Base-by-base conservation (phyloP, 2,329 filamentous ascomycete genomes). In the Hypocreales sp. region DNA sequence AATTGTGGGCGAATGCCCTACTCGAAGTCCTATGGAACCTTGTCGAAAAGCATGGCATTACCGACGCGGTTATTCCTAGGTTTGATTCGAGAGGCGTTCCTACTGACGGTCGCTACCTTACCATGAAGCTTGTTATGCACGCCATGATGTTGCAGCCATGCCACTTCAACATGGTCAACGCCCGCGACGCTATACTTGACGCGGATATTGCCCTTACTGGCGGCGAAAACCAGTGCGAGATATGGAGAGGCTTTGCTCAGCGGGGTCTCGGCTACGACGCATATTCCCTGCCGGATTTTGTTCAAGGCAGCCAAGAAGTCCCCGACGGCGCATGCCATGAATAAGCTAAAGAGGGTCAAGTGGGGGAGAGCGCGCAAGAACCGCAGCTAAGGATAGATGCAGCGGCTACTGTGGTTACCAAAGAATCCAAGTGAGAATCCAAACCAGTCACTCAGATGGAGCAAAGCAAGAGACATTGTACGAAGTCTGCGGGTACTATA, bases 21-120 rank as follows among this genome's bases (percentile, higher is more conserved):
- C 69, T 69, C 43, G 66, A 71, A 38, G 51, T 70, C 9, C 42
- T 69, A 31, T 71, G 67, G 66, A 67, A 66, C 45, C 39, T 71
- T 19, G 63, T 70, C 31, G 65, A 66, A 27, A 64, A 63, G 47
- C 45, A 67, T 33, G 66, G 66, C 30, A 64, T 62, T 46, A 65
- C 56, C 22, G 48, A 56, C 24, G 47, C 33, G 1, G 45, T 45
- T 7, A 37, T 44, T 11, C 65, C 66, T 0, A 42, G 45, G 1
- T 58, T 67, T 26, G 38, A 45, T 24, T n/a, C n/a, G n/a, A 47
- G 51, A 7, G 58, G 61, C 3, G 52, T 67, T 2, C 64, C 66
- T 3, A 60, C 50, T 1, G 64, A 69, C 31, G 66, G 66, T 13
- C 59, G 58, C 31, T 68, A 56, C 37, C 47, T 68, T 11, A 39